Evolutionary conservation across 2,329 filamentous ascomycete genomes (phyloP), one percentile per base, ranked within the genome.

Genomic region (Diaporthe ilicicola): DNA sequence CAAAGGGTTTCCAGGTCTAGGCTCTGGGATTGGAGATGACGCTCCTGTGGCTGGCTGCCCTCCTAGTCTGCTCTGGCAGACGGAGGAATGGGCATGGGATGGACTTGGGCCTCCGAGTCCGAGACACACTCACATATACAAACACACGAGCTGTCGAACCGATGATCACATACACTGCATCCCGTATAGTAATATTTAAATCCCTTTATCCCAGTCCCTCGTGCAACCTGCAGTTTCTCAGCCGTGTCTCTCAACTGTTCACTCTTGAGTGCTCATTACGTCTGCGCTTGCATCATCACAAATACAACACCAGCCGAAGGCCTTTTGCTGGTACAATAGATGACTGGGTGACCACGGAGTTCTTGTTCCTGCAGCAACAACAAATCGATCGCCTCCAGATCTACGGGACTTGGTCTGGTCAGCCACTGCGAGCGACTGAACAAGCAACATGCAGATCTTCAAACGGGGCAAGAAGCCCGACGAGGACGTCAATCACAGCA

Each of bases 391-490:
- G 13, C 50, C 12, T 32, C 8, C 32, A 34, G 19, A 37, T n/a
- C 29, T 9, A 6, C 8, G 5, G 27, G 2, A 19, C 13, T 10
- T 4, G 19, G 37, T 4, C 37, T n/a, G 37, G 27, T 27, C 44
- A 15, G 4, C 27, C 17, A 42, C 37, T 24, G 56, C 37, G 10
- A 39, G 9, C 55, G 22, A 46, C 17, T 10, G 19, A 29, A 29
- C 2, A 19, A 44, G 19, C 51, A 53, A 29, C 13, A 72, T 72
- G 71, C 50, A 59, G 54, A 54, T 73, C 53, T 62, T 70, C 51
- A 73, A 66, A 27, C 68, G 70, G 46, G 39, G 48, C 37, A 73
- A 70, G 44, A 72, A 71, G 67, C 53, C 59, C 46, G 56, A 55
- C 48, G 65, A 69, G 56, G 69, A 48, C 22, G 70, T 50, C 22